Conservation (phyloP, 164 flowering plant genomes). For the Liquidambar formosana region DNA sequence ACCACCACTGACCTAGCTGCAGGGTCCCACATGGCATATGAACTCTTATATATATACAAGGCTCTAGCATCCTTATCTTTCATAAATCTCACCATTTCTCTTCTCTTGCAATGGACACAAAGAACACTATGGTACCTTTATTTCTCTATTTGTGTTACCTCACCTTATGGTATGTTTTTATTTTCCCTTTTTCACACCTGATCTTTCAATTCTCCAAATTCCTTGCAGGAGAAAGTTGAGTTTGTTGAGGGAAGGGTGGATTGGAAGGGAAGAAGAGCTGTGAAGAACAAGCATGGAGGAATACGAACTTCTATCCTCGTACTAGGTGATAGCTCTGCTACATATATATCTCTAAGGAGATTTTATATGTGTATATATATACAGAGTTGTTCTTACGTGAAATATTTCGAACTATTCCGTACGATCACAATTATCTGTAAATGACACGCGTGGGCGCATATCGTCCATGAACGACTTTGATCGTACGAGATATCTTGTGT, state of each 20-base stretch:
- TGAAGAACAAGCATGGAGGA: constrained; percentile 66
- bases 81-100: neutral
- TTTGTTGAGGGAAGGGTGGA: constrained; percentile 68
- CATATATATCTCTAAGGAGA: too few relatives aligned
- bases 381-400: too few relatives aligned
- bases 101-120: neutral
- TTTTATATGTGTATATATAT: too few relatives aligned
- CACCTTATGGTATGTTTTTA: neutral
- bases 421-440: too few relatives aligned
- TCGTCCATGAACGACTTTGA: too few relatives aligned
- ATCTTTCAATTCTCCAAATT: neutral
- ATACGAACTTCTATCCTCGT: constrained; percentile 33
- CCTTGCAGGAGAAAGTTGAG: constrained; percentile 41
- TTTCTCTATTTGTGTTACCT: neutral
- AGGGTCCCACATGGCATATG: neutral
- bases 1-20: too few relatives aligned
- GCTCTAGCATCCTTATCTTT: neutral
- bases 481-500: too few relatives aligned
- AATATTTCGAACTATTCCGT: too few relatives aligned
- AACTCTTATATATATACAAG: neutral
- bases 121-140: neutral
- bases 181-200: neutral
- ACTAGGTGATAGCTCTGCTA: constrained; percentile 49
- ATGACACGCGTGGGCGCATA: too few relatives aligned
- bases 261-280: constrained; percentile 69